Evolutionary conservation across 2,329 filamentous ascomycete genomes (phyloP).

Genomic region (Alternaria triticina): DNA sequence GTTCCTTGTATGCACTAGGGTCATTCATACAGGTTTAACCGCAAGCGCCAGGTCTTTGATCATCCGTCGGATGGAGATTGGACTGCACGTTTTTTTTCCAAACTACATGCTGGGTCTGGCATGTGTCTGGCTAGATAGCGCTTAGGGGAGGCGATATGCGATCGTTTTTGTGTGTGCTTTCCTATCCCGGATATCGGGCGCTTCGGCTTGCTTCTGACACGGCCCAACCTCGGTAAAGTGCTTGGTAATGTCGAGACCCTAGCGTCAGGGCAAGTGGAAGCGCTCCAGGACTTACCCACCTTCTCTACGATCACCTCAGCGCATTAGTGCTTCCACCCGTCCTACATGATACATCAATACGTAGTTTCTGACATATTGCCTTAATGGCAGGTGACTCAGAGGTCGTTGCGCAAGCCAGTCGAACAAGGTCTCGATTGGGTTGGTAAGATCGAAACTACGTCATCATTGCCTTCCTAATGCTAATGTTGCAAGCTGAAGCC

Average conservation of each 20-base stretch:
- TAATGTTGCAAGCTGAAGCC: not conserved
- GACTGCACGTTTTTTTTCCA: not conserved
- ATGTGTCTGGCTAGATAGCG: not conserved
- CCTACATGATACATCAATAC: not conserved
- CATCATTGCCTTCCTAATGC: not conserved
- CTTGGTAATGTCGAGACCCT: not conserved
- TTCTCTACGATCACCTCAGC: not conserved
- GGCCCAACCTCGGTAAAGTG: not conserved
- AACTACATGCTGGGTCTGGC: not conserved
- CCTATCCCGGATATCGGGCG: not conserved
- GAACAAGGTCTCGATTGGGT: not conserved
- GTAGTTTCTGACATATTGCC: not conserved
- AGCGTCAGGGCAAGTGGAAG: not conserved
- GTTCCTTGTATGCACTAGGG: not conserved
- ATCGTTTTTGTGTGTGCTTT: not conserved
- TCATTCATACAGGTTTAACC: not conserved
- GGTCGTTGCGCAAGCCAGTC: not conserved
- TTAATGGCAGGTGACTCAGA: not conserved
- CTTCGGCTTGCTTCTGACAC: not conserved
- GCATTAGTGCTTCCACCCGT: not conserved
- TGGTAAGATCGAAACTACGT: not conserved
- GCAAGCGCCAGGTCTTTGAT: not conserved
- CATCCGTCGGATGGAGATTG: not conserved
- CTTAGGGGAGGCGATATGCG: not conserved
- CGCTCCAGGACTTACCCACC: not conserved